Base-by-base conservation (phyloP, 2,329 filamentous ascomycete genomes). In the Sarocladium kiliense region DNA sequence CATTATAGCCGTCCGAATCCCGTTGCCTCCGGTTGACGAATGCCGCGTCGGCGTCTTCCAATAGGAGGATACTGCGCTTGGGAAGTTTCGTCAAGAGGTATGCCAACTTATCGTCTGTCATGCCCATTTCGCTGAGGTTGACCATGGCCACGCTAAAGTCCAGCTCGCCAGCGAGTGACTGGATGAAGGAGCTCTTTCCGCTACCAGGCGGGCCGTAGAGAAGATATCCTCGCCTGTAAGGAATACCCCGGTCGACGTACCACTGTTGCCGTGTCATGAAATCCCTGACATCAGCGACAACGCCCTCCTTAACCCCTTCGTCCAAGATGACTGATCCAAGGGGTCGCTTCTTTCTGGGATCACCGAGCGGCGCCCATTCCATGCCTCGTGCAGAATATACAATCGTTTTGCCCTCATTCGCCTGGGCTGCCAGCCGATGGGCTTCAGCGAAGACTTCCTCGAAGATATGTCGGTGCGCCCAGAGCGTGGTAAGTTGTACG, bases 151-250 rank as follows among this genome's bases (percentile, higher is more conserved):
- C 94, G 63, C 89, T 89, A 69, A 93, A 96, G 67, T 96, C 90
- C 56, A 97, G 73, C 65, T 94, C 86, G n/a, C 91, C 93, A 1
- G 94, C 94, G 41, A 99, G 75, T 0, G 94, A 92, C 70, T 97
- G 91, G 59, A 99, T 97, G 63, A 99, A 97, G 0, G 91, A 96
- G 58, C 88, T 97, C 75, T 96, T 97, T 34, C 91, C 95, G 41
- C 88, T 96, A 0, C 92, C 92, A 0, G 92, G 92, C 3, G 92
- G 91, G 0, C 92, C 92, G 64, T 94, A 91, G 0, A 97, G 79
- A 7, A 97, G 78, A 66, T 97, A 97, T 1, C 92, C 93, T 56
- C 92, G 79, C 18, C 92, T 84, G 65, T 97, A 97, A 0, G 93
- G 93, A 60, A 97, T 96, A 2, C 92, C 93, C n/a, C 93, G 86